These are phyloP conservation scores for Zoysia pacifica DNA, from an alignment of 176 grass and related monocot genomes.

Conservation along the genomic window DNA sequence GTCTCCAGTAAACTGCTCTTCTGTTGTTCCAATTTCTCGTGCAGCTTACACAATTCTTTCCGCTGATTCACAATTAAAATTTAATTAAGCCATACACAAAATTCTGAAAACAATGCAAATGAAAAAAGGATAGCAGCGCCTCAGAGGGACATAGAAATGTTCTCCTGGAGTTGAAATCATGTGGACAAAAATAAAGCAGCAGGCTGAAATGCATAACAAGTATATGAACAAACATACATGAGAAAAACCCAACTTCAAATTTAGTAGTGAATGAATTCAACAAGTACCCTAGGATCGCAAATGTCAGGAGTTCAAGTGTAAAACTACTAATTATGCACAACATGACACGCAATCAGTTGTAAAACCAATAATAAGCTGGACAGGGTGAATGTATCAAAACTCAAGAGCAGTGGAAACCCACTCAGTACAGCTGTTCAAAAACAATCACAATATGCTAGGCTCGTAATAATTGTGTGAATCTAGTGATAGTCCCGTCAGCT, in stretches of 20 bases:
- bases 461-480: not conserved
- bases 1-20: conserved; percentile 64
- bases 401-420: not conserved
- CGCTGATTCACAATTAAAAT: conserved; percentile 52
- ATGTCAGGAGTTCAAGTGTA: not conserved
- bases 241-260: not conserved
- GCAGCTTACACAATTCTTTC: conserved; percentile 86
- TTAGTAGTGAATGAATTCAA: not conserved
- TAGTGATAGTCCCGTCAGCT: not conserved
- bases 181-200: not conserved
- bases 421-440: not conserved
- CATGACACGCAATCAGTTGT: not conserved
- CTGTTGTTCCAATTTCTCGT: conserved; percentile 74
- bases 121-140: not conserved
- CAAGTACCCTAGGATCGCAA: not conserved
- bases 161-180: not conserved
- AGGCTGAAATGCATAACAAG: not conserved
- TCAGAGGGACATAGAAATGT: not conserved
- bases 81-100: conserved; percentile 32
- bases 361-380: not conserved
- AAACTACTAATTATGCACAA: not conserved
- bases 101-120: conserved; percentile 24
- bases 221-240: not conserved
- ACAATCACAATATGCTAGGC: not conserved
- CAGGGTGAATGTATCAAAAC: not conserved